A percentile compares a stretch with the other conserved stretches of the same genome.
Evolutionary conservation across 2,329 filamentous ascomycete species (phyloP).

Genomic region (Sarocladium oryzae): DNA sequence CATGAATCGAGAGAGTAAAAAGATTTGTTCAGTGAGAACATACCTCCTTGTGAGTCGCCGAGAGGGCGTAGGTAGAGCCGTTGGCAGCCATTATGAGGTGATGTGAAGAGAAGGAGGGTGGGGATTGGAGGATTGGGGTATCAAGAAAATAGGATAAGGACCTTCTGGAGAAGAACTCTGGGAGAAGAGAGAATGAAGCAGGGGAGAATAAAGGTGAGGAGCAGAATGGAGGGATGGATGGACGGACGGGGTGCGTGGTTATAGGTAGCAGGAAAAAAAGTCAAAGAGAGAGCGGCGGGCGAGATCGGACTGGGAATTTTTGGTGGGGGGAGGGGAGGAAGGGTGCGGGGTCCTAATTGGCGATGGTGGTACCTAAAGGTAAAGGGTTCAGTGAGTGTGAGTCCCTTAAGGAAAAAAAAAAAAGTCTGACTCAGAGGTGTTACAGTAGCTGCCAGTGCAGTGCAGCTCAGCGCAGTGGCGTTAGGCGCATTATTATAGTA

Average conservation of each 20-base stretch:
- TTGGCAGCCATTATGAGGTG: slow-evolving; percentile 33
- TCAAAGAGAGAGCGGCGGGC: slow-evolving; percentile 7
- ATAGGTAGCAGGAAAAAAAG: slow-evolving; percentile 7
- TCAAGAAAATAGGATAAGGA: background rate
- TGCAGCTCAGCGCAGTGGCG: too few species aligned
- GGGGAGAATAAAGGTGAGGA: too few species aligned
- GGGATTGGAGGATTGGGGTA: slow-evolving; percentile 8
- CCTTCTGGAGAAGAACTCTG: background rate
- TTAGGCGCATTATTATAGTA: too few species aligned
- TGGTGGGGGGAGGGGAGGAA: slow-evolving; percentile 7
- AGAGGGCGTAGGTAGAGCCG: slow-evolving; percentile 44
- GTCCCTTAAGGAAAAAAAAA: too few species aligned
- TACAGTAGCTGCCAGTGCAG: too few species aligned
- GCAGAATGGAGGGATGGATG: too few species aligned
- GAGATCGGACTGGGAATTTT: slow-evolving; percentile 8
- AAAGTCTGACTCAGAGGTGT: background rate
- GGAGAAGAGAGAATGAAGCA: too few species aligned
- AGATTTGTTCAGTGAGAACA: slow-evolving; percentile 16
- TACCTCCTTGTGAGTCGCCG: slow-evolving; percentile 49
- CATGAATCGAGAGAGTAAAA: slow-evolving; percentile 21
- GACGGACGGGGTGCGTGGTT: slow-evolving; percentile 8
- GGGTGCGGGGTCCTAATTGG: slow-evolving; percentile 7
- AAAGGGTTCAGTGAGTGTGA: background rate
- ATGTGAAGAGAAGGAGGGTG: slow-evolving; percentile 13
- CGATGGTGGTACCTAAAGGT: background rate